Evolutionary conservation across 169 alveolate genomes (phyloP).

Genomic region (Cryptosporidium xiaoi): DNA sequence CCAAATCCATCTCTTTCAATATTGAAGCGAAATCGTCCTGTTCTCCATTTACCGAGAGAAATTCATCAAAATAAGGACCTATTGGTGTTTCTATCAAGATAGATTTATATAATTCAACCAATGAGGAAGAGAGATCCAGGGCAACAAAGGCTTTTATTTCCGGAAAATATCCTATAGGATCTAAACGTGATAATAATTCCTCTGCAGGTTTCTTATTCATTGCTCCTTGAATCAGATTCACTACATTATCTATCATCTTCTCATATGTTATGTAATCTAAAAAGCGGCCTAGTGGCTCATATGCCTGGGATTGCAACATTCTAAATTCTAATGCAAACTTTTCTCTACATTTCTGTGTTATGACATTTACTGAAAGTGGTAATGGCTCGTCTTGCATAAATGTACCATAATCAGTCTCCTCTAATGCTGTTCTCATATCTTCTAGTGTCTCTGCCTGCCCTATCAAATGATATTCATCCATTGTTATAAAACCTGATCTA

Average conservation of each 20-base stretch:
- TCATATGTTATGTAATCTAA: slow-evolving; percentile 91
- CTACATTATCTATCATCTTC: slow-evolving; percentile 98
- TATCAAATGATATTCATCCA: slow-evolving; percentile 91
- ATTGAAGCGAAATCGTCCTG: slow-evolving; percentile 73
- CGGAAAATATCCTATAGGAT: slow-evolving; percentile 98
- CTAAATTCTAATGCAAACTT: slow-evolving; percentile 96
- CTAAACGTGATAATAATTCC: slow-evolving; percentile 92
- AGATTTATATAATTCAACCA: slow-evolving; percentile 94
- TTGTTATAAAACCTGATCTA: slow-evolving; percentile 94
- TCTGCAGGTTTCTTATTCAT: slow-evolving; percentile 92
- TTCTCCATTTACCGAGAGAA: slow-evolving; percentile 73
- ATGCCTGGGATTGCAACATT: slow-evolving; percentile 89
- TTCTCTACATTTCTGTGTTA: slow-evolving; percentile 92
- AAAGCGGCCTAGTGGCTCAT: slow-evolving; percentile 87
- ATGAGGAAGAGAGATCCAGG: slow-evolving; percentile 93
- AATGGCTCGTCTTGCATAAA: slow-evolving; percentile 94
- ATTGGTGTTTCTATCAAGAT: slow-evolving; percentile 98
- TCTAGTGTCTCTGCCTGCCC: slow-evolving; percentile 90
- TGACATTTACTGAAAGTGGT: slow-evolving; percentile 90
- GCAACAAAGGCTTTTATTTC: slow-evolving; percentile 94
- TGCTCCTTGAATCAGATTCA: slow-evolving; percentile 96
- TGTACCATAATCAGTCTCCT: slow-evolving; percentile 96
- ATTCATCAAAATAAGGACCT: slow-evolving; percentile 85
- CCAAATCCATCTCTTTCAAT: slow-evolving; percentile 79
- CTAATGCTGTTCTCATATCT: slow-evolving; percentile 92